Evolutionary conservation across 768 basidiomycete genomes (phyloP).

Genomic region (Tephrocybe rancida): DNA sequence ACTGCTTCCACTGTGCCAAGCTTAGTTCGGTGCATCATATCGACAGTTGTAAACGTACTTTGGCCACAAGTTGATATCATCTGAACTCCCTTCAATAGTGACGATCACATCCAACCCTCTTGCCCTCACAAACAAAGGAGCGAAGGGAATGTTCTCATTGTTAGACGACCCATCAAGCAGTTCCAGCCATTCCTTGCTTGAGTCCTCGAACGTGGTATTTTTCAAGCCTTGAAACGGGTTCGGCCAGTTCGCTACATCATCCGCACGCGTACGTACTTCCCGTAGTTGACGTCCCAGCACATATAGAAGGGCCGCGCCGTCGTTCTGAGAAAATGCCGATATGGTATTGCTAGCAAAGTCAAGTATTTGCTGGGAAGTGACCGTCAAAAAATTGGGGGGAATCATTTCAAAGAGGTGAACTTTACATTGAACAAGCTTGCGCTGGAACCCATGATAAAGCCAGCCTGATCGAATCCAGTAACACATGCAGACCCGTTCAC

Average conservation of each 20-base stretch:
- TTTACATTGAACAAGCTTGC: slow-evolving; percentile 68
- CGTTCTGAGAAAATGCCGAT: slow-evolving; percentile 34
- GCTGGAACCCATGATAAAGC: slow-evolving; percentile 77
- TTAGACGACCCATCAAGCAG: slow-evolving; percentile 77
- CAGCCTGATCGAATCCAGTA: slow-evolving; percentile 72
- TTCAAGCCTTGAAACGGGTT: slow-evolving; percentile 60
- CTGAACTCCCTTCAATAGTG: slow-evolving; percentile 68
- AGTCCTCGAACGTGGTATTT: slow-evolving; percentile 51
- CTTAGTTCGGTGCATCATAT: neutral
- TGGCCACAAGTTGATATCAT: slow-evolving; percentile 64
- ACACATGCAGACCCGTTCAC: slow-evolving; percentile 62
- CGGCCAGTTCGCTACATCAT: slow-evolving; percentile 73
- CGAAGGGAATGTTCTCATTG: slow-evolving; percentile 69
- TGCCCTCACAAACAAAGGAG: slow-evolving; percentile 68
- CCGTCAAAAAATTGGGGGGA: neutral
- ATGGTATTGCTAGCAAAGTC: slow-evolving; percentile 47
- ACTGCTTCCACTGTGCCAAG: slow-evolving; percentile 49
- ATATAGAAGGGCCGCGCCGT: slow-evolving; percentile 45
- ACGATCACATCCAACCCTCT: slow-evolving; percentile 76
- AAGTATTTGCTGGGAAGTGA: slow-evolving; percentile 45
- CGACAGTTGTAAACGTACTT: slow-evolving; percentile 45
- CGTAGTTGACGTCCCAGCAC: slow-evolving; percentile 49
- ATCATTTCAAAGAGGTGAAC: neutral
- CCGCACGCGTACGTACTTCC: slow-evolving; percentile 50
- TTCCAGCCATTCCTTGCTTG: slow-evolving; percentile 52